Percentiles rank a stretch among this genome's conserved stretches.
Conservation (phyloP, 108 stramenopile species). For the Nannochloropsis gaditana region DNA sequence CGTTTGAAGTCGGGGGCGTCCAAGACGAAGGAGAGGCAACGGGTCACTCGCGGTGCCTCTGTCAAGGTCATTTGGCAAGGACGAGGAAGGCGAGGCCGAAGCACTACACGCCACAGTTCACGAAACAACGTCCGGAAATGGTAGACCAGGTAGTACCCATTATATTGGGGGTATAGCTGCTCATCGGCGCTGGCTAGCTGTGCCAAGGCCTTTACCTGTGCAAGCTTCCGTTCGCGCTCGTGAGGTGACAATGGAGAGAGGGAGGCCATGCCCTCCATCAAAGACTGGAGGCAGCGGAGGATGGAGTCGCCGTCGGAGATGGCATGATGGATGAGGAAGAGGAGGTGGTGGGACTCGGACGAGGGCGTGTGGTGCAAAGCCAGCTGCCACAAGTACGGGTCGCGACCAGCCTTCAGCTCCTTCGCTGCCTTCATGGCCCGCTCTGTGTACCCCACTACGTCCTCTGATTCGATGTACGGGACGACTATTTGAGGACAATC, state of each 20-base stretch:
- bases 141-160: background rate
- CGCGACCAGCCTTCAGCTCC: background rate
- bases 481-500: background rate
- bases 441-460: slow-evolving; percentile 19
- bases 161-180: background rate
- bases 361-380: slow-evolving; percentile 14
- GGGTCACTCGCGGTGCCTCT: background rate
- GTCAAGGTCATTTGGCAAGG: background rate
- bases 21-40: background rate
- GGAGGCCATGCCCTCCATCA: slow-evolving; percentile 12
- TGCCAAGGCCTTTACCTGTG: background rate
- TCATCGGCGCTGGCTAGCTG: background rate
- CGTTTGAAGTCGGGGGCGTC: slow-evolving; percentile 14
- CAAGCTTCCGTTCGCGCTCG: slow-evolving; percentile 15
- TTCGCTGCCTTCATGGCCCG: background rate
- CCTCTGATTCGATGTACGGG: background rate
- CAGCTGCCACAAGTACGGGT: slow-evolving; percentile 2
- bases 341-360: background rate
- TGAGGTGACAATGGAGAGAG: background rate
- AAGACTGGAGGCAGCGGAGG: background rate
- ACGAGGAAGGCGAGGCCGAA: background rate
- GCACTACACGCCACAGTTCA: background rate
- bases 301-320: slow-evolving; percentile 14
- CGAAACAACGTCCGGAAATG: background rate
- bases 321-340: background rate